Base-by-base conservation (phyloP, 2,329 filamentous ascomycete species). In the Ophiocordyceps sinensis region DNA sequence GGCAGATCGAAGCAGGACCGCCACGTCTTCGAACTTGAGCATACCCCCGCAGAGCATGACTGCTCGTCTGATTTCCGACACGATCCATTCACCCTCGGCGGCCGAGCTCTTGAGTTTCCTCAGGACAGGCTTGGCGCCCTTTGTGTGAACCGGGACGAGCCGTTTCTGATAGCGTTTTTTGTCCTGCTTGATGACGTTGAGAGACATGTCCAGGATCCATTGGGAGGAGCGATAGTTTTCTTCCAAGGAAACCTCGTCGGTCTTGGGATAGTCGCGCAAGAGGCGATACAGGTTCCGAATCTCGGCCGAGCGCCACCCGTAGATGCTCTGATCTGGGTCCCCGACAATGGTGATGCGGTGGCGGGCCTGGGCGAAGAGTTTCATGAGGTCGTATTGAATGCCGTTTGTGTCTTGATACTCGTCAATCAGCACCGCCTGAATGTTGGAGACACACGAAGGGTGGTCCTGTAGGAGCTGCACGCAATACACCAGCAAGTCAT, bases 391-490 rank as follows among this genome's bases (percentile, higher is more conserved):
- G 53, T 94, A 96, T 59, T 98, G 89, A 5, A 95, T 80, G 17
- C 85, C 75, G 55, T 96, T 98, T 8, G 89, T 96, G 61, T 98
- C 89, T 61, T 98, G 89, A 47, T 95, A 98, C 56, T 98, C 89
- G 56, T 98, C 89, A 46, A 98, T 93, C 37, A 98, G 70, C 7
- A 96, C 87, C 0, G 85, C 77, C 58, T 95, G 79, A 15, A 98
- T 79, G 50, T 94, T 95, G 13, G 80, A 80, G 3, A 95, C 88
- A 52, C 88, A 95, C 13, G 75, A 68, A 0, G 88, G 85, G 49
- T 84, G 74, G 17, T 70, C 66, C 44, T 71, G 73, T 17, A 98
- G 70, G 11, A 98, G 70, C 44, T 93, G 78, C 9, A 84, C 81
- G 49, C 88, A 94, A 50, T 79, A 77, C 13, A 94, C 69, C 5